These are phyloP conservation scores for Teratosphaeria destructans DNA, from an alignment of 2,329 filamentous ascomycete species.

Conservation along the genomic window DNA sequence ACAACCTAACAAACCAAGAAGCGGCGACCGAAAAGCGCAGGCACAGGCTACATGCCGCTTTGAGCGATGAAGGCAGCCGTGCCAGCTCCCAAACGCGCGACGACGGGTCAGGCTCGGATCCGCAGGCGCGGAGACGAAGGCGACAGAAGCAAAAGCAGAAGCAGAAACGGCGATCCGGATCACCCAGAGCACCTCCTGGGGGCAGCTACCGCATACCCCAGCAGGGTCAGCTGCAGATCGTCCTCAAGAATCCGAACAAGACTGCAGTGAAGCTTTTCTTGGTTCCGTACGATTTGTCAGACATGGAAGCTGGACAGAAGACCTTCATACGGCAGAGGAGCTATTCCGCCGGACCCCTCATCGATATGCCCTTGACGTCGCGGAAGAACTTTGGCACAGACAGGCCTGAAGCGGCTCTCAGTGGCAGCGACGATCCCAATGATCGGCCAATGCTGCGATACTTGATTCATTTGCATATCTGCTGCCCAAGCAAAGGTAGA, in stretches of 20 bases:
- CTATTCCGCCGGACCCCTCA: slow-evolving; percentile 77
- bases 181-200: slow-evolving; percentile 62
- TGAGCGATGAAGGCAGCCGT: slow-evolving; percentile 20
- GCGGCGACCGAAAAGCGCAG: slow-evolving; percentile 21
- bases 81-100: slow-evolving; percentile 16
- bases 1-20: slow-evolving; percentile 46
- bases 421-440: slow-evolving; percentile 39
- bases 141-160: slow-evolving; percentile 42
- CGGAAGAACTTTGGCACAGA: slow-evolving; percentile 42
- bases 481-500: slow-evolving; percentile 69
- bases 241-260: slow-evolving; percentile 97
- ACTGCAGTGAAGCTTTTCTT: slow-evolving; percentile 94
- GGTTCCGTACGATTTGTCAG: slow-evolving; percentile 80
- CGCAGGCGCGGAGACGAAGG: slow-evolving; percentile 12
- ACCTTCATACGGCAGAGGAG: slow-evolving; percentile 92
- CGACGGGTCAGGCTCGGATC: slow-evolving; percentile 15
- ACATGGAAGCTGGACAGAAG: slow-evolving; percentile 89
- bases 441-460: slow-evolving; percentile 74
- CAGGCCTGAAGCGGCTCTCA: slow-evolving; percentile 42
- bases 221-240: slow-evolving; percentile 87
- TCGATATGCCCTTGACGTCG: slow-evolving; percentile 53
- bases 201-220: slow-evolving; percentile 91
- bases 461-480: slow-evolving; percentile 86
- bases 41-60: slow-evolving; percentile 15
- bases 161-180: slow-evolving; percentile 45